Conservation (phyloP, 805 yeast species). For the Candida tammaniensis region DNA sequence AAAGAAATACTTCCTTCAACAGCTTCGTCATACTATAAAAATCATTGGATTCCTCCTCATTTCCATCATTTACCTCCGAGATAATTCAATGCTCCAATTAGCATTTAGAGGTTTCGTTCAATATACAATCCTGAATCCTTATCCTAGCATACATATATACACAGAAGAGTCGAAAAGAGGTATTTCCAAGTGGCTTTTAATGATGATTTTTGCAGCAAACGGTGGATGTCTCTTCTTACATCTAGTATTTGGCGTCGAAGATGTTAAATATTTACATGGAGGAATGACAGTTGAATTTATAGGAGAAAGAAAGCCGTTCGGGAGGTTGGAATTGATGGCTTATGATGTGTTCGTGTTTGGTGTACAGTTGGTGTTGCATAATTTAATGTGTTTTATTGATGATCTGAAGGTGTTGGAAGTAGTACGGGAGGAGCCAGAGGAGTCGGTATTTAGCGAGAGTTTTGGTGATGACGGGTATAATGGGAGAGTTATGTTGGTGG, state of each 20-base stretch:
- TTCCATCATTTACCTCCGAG: slow-evolving; percentile 38
- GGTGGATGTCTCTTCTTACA: slow-evolving; percentile 23
- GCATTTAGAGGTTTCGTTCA: slow-evolving; percentile 25
- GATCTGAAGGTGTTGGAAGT: slow-evolving; percentile 26
- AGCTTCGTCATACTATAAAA: slow-evolving; percentile 32
- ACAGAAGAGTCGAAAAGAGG: slow-evolving; percentile 27
- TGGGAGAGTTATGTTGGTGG: slow-evolving; percentile 33
- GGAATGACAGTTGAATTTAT: slow-evolving; percentile 35
- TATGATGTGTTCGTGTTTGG: slow-evolving; percentile 25
- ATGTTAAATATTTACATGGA: slow-evolving; percentile 28
- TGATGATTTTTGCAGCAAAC: slow-evolving; percentile 22
- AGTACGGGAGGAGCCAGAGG: not conserved
- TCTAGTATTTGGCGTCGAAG: slow-evolving; percentile 23
- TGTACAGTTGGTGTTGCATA: slow-evolving; percentile 31
- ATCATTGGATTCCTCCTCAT: slow-evolving; percentile 35
- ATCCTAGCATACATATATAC: slow-evolving; percentile 14
- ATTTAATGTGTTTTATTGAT: slow-evolving; percentile 30
- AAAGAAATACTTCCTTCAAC: slow-evolving; percentile 36
- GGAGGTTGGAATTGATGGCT: slow-evolving; percentile 22
- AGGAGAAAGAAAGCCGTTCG: slow-evolving; percentile 33
- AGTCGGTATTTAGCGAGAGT: slow-evolving; percentile 15
- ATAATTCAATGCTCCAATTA: slow-evolving; percentile 34
- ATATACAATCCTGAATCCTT: slow-evolving; percentile 28
- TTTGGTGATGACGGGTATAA: slow-evolving; percentile 36
- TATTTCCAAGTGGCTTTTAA: slow-evolving; percentile 25